phyloP scores from a whole-genome alignment of 2,329 filamentous ascomycete species.

The Monosporascus sp. region DNA sequence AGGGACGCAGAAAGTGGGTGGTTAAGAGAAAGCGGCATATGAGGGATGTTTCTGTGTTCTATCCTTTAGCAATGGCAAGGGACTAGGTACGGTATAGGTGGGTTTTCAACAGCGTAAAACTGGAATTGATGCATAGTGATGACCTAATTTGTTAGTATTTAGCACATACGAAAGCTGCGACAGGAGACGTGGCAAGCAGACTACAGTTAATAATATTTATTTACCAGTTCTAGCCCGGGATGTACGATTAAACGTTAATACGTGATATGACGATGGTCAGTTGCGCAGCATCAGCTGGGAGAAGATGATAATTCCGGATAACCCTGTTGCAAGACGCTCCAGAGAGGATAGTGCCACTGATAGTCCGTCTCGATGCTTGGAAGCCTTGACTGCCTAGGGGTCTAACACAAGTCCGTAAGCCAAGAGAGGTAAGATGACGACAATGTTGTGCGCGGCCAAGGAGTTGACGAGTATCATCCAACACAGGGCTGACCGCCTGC shows the following conservation, averaged over 20 bases:
- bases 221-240: neutral
- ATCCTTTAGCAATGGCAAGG: no score
- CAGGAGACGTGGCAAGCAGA: no score
- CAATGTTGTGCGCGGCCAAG: neutral
- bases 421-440: neutral
- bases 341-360: neutral
- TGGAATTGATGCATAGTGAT: neutral
- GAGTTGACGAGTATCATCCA: neutral
- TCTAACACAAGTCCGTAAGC: neutral
- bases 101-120: neutral
- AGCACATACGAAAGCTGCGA: no score
- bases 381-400: neutral
- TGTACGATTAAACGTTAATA: neutral
- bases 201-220: no score
- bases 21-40: no score
- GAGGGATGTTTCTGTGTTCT: no score
- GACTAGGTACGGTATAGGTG: no score
- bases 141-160: neutral
- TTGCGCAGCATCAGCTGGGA: neutral
- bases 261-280: no score
- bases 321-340: neutral
- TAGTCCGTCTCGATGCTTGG: neutral
- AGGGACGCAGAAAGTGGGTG: neutral
- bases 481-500: neutral
- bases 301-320: neutral